Evolutionary conservation across 2,329 filamentous ascomycete genomes (phyloP).

Genomic region (Colletotrichum falcatum): DNA sequence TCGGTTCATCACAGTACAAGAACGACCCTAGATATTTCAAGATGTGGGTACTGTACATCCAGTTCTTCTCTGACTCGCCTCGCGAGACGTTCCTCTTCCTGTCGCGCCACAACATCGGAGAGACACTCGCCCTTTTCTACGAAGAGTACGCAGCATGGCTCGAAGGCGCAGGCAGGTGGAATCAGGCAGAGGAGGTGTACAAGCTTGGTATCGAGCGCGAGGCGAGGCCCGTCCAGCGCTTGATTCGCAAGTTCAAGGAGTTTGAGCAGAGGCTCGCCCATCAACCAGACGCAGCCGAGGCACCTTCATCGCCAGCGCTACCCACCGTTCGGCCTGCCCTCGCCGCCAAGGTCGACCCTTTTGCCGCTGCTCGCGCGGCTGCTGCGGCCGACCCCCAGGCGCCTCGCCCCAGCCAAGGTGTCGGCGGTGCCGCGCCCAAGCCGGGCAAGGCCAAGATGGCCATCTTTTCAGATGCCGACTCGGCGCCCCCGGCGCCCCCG

Average conservation of each 20-base stretch:
- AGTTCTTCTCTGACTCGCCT: conserved; percentile 91
- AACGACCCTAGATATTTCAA: conserved; percentile 95
- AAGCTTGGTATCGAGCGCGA: conserved; percentile 89
- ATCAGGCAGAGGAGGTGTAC: conserved; percentile 94
- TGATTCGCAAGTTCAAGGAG: conserved; percentile 91
- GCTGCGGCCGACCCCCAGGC: conserved; percentile 74
- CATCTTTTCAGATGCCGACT: conserved; percentile 86
- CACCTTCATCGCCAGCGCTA: conserved; percentile 87
- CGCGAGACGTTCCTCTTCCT: conserved; percentile 94
- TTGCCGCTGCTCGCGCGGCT: conserved; percentile 67
- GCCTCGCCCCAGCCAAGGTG: conserved; percentile 61
- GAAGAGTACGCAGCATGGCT: conserved; percentile 97
- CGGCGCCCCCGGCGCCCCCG: conserved; percentile 68
- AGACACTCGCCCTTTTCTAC: conserved; percentile 90
- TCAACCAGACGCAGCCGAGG: conserved; percentile 69
- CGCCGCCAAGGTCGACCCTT: conserved; percentile 88
- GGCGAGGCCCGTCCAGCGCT: conserved; percentile 82
- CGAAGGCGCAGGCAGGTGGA: conserved; percentile 85
- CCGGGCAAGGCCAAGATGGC: conserved; percentile 84
- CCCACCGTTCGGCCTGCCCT: conserved; percentile 86
- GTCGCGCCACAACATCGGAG: conserved; percentile 87
- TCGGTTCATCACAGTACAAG: conserved; percentile 87
- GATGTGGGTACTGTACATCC: conserved; percentile 94
- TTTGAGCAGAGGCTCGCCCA: conserved; percentile 84
- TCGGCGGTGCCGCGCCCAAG: conserved; percentile 67